A percentile compares a stretch with the other conserved stretches of the same genome.
phyloP scores from a whole-genome alignment of 139 green algal genomes.

The Closterium sp. region DNA sequence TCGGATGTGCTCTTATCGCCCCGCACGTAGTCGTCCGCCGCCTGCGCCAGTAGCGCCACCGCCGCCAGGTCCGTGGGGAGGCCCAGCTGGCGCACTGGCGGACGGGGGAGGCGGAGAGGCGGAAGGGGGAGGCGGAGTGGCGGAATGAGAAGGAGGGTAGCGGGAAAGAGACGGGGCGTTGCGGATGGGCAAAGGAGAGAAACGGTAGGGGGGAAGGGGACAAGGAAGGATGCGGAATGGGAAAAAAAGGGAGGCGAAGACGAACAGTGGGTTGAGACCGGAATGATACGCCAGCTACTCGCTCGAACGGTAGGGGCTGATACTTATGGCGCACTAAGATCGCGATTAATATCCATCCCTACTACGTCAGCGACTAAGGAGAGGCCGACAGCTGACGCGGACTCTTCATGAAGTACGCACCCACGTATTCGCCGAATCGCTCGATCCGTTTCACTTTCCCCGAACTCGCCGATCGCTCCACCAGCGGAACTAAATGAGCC shows the following conservation, averaged over 20 bases:
- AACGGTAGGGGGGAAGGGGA: background rate
- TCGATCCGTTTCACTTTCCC: conserved; percentile 24
- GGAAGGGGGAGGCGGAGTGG: background rate
- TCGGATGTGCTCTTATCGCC: conserved; percentile 38
- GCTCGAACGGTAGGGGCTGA: no score
- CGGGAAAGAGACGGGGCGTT: background rate
- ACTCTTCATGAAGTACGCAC: background rate
- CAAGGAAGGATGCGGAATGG: background rate
- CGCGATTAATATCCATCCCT: no score
- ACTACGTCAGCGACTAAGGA: no score
- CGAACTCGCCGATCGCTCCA: background rate
- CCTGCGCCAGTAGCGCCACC: conserved; percentile 4
- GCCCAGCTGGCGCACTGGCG: conserved; percentile 28
- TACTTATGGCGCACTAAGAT: no score
- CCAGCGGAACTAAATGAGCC: background rate
- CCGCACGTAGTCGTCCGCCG: conserved; percentile 32
- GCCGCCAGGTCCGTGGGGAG: background rate
- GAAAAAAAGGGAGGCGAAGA: no score
- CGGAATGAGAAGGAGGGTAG: background rate
- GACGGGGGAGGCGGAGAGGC: background rate
- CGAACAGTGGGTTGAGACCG: no score
- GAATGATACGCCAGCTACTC: no score
- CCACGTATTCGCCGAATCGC: conserved; percentile 16
- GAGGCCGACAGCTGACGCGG: no score
- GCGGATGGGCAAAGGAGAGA: background rate